Base-by-base conservation (phyloP, 116 monocot species). In the Cymodocea nodosa region DNA sequence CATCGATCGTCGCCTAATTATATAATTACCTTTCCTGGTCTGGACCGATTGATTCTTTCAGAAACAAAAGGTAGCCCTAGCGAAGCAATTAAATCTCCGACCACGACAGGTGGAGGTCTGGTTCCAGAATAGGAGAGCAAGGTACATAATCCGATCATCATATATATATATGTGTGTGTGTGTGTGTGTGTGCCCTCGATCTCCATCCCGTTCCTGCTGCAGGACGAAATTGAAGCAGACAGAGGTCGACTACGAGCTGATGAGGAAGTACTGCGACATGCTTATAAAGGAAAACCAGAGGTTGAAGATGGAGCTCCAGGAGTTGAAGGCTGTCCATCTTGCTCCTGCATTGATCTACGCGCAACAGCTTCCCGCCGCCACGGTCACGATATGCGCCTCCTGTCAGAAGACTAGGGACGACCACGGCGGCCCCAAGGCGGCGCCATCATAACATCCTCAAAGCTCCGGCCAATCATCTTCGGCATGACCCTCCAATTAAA, bases 221-320 rank as follows among this genome's bases (percentile, higher is more conserved):
- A 94, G 94, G 77, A 94, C 94, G 4, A 94, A 94, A 79, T 66
- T 94, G 78, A 94, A 94, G 81, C 89, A 94, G 57, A 89, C 81
- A 0, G 93, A 94, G 60, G 84, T 89, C 34, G 89, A 94, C 73
- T 89, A 80, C 23, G 94, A 89, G 66, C 71, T 86, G 61, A 75
- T 94, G 60, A 86, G 84, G 79, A 64, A 76, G 51, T 94, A 78
- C 74, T 89, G 82, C 71, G 86, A 94, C 75, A 74, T 70, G 35
- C 76, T 93, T 51, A 82, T 79, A 16, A 84, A 84, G 23, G 89
- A 94, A 78, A 94, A 94, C 80, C 50, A 68, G 51, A 71, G 78
- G 59, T 79, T 94, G 44, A 81, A 89, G 65, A 81, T 82, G 70
- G 93, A 94, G 77, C 50, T 94, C 40, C 81, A 84, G 64, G 85